phyloP scores from a whole-genome alignment of 768 basidiomycete genomes.

The Trametes meyenii region DNA sequence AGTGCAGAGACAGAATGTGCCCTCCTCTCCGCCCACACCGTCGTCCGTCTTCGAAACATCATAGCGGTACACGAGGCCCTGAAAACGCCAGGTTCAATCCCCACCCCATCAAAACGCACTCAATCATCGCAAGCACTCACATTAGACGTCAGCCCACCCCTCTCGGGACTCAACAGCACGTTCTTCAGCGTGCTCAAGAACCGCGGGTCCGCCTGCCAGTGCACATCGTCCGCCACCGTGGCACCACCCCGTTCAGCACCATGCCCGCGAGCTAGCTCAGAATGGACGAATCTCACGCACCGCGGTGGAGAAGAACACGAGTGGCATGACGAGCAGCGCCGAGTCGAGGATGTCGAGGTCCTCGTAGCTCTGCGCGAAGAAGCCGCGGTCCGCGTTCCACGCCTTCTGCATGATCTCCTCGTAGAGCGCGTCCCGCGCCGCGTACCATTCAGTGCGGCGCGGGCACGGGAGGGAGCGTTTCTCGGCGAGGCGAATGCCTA shows the following conservation, averaged over 20 bases:
- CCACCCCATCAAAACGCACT: background rate
- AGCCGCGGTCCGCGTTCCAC: constrained; percentile 71
- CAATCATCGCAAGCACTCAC: constrained; percentile 39
- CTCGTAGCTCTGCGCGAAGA: constrained; percentile 91
- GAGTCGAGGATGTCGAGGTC: constrained; percentile 82
- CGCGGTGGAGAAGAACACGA: constrained; percentile 88
- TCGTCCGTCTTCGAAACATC: constrained; percentile 85
- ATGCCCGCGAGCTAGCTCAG: too few species aligned
- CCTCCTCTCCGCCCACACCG: constrained; percentile 95
- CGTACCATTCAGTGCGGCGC: constrained; percentile 68
- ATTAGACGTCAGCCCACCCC: constrained; percentile 90
- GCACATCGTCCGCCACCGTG: background rate
- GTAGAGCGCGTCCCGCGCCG: constrained; percentile 80
- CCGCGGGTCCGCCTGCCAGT: constrained; percentile 74
- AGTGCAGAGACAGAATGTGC: constrained; percentile 90
- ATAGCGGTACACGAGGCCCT: constrained; percentile 90
- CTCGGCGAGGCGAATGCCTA: constrained; percentile 86
- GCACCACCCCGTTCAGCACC: background rate
- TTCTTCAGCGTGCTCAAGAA: constrained; percentile 85
- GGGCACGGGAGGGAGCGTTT: constrained; percentile 93
- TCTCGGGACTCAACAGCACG: constrained; percentile 84
- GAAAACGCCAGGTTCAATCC: background rate
- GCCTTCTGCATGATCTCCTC: constrained; percentile 92
- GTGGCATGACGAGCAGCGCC: constrained; percentile 88
- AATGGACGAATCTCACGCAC: constrained; percentile 44